Evolutionary conservation across 2,329 filamentous ascomycete genomes (phyloP).

Genomic region (Erysiphe neolycopersici): DNA sequence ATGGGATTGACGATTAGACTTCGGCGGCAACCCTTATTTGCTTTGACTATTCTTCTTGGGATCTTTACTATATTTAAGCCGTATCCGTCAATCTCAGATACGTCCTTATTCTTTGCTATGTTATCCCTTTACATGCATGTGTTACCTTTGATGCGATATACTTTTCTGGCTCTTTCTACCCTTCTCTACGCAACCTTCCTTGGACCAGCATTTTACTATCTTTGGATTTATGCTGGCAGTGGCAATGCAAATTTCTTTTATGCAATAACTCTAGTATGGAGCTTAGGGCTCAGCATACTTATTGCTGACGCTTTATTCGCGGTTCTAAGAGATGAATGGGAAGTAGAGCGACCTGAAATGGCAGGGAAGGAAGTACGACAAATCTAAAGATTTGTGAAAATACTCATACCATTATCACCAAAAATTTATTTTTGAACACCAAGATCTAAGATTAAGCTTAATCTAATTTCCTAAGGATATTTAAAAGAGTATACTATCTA

Average conservation of each 20-base stretch:
- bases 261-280: conserved; percentile 97
- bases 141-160: conserved; percentile 81
- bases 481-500: no score
- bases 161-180: conserved; percentile 59
- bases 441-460: no score
- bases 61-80: conserved; percentile 92
- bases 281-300: conserved; percentile 61
- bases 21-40: conserved; percentile 62
- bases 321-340: conserved; percentile 75
- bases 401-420: no score
- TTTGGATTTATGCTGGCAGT: conserved; percentile 95
- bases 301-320: conserved; percentile 77
- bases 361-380: conserved; percentile 49
- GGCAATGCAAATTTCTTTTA: conserved; percentile 99
- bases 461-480: no score
- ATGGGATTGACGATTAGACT: conserved; percentile 63
- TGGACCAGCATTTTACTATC: conserved; percentile 81
- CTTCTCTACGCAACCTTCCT: conserved; percentile 71
- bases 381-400: conserved; percentile 6
- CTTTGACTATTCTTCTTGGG: conserved; percentile 59
- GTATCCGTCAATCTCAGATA: conserved; percentile 80
- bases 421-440: no score
- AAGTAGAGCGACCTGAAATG: conserved; percentile 73
- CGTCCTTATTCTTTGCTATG: conserved; percentile 59
- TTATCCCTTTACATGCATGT: conserved; percentile 74